phyloP scores from a whole-genome alignment of 2,329 filamentous ascomycete species.

The Cercospora zeae-maydis region DNA sequence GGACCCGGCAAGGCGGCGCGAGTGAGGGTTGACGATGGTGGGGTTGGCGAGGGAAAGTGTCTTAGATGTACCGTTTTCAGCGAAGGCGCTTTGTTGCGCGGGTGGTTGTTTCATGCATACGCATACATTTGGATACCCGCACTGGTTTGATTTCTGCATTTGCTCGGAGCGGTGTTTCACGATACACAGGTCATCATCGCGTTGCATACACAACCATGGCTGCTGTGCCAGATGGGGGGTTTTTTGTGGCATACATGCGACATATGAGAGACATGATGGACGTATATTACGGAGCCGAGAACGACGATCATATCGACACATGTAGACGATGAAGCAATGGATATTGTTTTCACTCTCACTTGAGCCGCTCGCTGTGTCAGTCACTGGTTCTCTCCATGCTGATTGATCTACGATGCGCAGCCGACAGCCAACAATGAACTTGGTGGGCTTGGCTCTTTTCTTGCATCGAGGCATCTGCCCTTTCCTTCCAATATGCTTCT shows the following conservation, averaged over 20 bases:
- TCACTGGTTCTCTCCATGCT: no score
- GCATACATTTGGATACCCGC: slow-evolving; percentile 2
- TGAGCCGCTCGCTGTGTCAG: not conserved
- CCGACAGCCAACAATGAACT: no score
- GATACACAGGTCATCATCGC: not conserved
- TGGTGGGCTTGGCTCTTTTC: not conserved
- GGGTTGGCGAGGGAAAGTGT: not conserved
- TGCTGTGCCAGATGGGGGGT: not conserved
- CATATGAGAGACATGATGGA: not conserved
- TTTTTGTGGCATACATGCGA: not conserved
- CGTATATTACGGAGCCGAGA: not conserved
- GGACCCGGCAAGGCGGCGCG: not conserved
- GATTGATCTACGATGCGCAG: no score
- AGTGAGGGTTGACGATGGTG: not conserved
- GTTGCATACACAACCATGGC: not conserved
- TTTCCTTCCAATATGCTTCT: not conserved
- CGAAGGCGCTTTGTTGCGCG: slow-evolving; percentile 1
- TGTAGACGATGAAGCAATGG: not conserved
- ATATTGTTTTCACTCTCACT: not conserved
- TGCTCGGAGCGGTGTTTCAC: not conserved
- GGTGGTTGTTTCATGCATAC: slow-evolving; percentile 3
- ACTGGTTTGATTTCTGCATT: slow-evolving; percentile 1
- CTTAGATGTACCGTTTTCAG: slow-evolving; percentile 2
- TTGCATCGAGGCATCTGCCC: not conserved
- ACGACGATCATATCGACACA: not conserved